Percentiles rank a stretch among this genome's conserved stretches.
Evolutionary conservation across 2,329 filamentous ascomycete species (phyloP).

Genomic region (Aspergillus persii): DNA sequence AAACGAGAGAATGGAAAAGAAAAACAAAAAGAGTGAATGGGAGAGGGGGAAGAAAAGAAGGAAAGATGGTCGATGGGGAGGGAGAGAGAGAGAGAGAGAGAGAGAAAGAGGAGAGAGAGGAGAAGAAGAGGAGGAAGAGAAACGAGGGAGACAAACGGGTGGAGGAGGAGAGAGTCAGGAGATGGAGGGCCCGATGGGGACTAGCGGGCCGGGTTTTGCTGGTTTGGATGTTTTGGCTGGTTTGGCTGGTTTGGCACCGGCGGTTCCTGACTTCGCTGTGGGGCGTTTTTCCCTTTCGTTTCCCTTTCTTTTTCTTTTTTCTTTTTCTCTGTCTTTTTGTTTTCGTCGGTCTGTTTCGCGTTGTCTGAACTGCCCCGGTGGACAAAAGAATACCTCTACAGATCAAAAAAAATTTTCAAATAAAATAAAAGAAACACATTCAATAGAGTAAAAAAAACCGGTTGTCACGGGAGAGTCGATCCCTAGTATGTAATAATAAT

Average conservation of each 20-base stretch:
- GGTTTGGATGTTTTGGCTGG: neutral
- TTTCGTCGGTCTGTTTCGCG: no score
- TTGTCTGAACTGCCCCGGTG: no score
- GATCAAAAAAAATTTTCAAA: neutral
- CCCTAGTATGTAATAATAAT: neutral
- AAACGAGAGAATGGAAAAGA: conserved; percentile 25
- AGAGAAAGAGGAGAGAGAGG: conserved; percentile 15
- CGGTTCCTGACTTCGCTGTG: conserved; percentile 19
- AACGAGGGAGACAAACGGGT: conserved; percentile 14
- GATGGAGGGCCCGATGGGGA: conserved; percentile 15
- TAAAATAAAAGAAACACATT: neutral
- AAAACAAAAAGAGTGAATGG: conserved; percentile 32
- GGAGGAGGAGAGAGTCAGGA: conserved; percentile 13
- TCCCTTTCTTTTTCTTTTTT: conserved; percentile 5
- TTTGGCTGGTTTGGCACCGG: conserved; percentile 10
- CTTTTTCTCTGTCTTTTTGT: neutral
- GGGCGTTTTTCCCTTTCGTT: conserved; percentile 7
- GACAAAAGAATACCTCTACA: no score
- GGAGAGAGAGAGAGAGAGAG: conserved; percentile 8
- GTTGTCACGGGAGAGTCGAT: neutral
- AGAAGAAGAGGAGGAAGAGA: conserved; percentile 9
- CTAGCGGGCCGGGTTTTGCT: conserved; percentile 8
- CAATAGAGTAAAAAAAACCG: neutral
- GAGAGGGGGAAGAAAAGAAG: conserved; percentile 27
- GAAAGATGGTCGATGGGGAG: conserved; percentile 22